phyloP scores from a whole-genome alignment of 148 eudicot genomes.

The Arctostaphylos glauca region DNA sequence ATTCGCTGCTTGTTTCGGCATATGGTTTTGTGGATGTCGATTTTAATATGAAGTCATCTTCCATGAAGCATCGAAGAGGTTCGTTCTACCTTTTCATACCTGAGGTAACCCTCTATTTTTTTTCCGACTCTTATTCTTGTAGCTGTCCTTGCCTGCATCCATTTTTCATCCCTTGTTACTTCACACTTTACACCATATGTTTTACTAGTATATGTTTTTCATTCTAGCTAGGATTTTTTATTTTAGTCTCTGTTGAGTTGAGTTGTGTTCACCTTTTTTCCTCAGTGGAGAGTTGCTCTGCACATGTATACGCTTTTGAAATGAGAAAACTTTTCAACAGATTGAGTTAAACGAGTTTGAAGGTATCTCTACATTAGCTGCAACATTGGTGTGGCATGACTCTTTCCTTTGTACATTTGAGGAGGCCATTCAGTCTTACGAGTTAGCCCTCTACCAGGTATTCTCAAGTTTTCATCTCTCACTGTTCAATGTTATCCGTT shows the following conservation, averaged over 20 bases:
- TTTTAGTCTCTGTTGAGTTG: constrained; percentile 14
- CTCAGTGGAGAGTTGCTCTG: constrained; percentile 18
- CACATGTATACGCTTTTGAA: constrained; percentile 13
- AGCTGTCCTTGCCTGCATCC: constrained; percentile 13
- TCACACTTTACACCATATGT: neutral
- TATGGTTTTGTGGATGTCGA: constrained; percentile 70
- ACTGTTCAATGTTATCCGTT: constrained; percentile 5
- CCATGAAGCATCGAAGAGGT: constrained; percentile 47
- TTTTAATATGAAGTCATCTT: constrained; percentile 46
- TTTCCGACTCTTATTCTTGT: constrained; percentile 20
- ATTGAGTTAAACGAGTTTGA: constrained; percentile 81
- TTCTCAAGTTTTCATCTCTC: constrained; percentile 19
- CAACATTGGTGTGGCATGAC: constrained; percentile 82
- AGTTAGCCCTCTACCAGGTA: constrained; percentile 66
- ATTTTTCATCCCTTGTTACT: neutral
- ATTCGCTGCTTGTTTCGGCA: constrained; percentile 53
- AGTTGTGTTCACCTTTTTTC: constrained; percentile 17
- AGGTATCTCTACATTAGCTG: constrained; percentile 56
- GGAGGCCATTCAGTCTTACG: constrained; percentile 60
- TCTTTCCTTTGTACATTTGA: constrained; percentile 41
- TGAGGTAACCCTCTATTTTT: constrained; percentile 54
- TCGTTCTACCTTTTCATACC: constrained; percentile 76
- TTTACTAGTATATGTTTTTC: neutral
- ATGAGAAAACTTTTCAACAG: constrained; percentile 38
- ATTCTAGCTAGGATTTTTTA: neutral